Percentiles rank a stretch among this genome's conserved stretches.
Evolutionary conservation across 2,329 filamentous ascomycete species (phyloP).

Genomic region (Alternaria novae-zelandiae): DNA sequence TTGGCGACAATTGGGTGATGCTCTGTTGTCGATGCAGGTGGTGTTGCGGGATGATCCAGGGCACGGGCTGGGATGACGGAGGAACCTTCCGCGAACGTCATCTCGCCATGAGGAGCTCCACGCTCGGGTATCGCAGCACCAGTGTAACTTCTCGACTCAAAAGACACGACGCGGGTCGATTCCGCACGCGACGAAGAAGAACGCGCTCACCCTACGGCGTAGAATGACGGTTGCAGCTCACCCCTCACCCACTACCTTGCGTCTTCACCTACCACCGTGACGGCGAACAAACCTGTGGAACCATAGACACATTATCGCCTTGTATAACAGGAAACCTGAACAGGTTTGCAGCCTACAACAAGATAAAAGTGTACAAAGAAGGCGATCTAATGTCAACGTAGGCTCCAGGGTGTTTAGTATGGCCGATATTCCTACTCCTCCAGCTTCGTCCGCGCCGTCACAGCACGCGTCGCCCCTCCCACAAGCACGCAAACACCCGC

Average conservation of each 20-base stretch:
- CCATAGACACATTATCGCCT: not conserved
- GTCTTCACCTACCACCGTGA: slow-evolving; percentile 18
- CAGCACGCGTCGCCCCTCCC: slow-evolving; percentile 55
- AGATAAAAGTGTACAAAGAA: not conserved
- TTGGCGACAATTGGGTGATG: not conserved
- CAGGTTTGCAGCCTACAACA: not conserved
- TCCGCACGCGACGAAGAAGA: not conserved
- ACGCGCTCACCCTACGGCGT: not conserved
- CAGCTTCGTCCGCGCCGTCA: slow-evolving; percentile 55
- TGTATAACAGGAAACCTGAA: not conserved
- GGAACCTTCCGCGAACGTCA: slow-evolving; percentile 4
- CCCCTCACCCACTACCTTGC: slow-evolving; percentile 21
- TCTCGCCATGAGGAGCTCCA: not conserved
- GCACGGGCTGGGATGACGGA: not conserved
- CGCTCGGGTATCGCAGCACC: not conserved
- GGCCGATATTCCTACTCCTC: slow-evolving; percentile 51
- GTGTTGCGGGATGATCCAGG: not conserved
- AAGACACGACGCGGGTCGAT: not conserved
- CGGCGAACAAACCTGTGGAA: not conserved
- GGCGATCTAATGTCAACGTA: not conserved
- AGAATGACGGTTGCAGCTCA: slow-evolving; percentile 23
- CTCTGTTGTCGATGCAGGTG: not conserved
- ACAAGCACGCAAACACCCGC: slow-evolving; percentile 58
- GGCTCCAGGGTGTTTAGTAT: slow-evolving; percentile 7
- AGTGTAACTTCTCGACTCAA: not conserved